These are phyloP conservation scores for Cystofilobasidium bisporidii DNA, from an alignment of 768 basidiomycete genomes.

Conservation along the genomic window DNA sequence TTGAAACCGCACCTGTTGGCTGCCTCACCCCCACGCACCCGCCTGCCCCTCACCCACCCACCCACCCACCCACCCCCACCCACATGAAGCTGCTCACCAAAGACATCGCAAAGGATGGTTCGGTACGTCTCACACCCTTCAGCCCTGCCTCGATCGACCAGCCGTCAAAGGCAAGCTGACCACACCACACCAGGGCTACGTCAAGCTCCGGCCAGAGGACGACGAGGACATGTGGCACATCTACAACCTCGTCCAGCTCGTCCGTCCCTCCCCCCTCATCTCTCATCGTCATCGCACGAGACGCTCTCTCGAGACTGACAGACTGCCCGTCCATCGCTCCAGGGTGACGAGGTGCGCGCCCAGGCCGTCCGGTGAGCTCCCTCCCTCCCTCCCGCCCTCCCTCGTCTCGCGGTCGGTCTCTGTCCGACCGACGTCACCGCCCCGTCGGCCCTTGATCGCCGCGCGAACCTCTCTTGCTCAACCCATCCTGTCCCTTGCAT, in stretches of 20 bases:
- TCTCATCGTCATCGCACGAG: no score
- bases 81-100: slow-evolving; percentile 80
- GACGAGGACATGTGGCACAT: slow-evolving; percentile 99
- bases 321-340: slow-evolving; percentile 28
- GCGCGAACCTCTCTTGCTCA: background rate
- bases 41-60: background rate
- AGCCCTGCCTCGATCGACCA: no score
- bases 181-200: slow-evolving; percentile 76
- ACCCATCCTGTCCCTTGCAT: background rate
- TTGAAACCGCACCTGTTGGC: no score
- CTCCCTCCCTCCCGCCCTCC: background rate
- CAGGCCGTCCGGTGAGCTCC: slow-evolving; percentile 64
- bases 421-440: background rate
- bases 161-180: no score
- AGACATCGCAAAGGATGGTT: slow-evolving; percentile 70
- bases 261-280: no score
- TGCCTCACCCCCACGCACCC: no score
- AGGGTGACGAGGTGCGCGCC: slow-evolving; percentile 74
- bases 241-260: slow-evolving; percentile 85
- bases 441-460: background rate
- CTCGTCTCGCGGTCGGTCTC: no score
- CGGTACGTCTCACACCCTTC: no score
- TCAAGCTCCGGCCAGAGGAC: slow-evolving; percentile 89
- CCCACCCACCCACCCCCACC: slow-evolving; percentile 1
- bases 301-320: no score